phyloP scores from a whole-genome alignment of 768 basidiomycete species.

The Tulasnella calospora region DNA sequence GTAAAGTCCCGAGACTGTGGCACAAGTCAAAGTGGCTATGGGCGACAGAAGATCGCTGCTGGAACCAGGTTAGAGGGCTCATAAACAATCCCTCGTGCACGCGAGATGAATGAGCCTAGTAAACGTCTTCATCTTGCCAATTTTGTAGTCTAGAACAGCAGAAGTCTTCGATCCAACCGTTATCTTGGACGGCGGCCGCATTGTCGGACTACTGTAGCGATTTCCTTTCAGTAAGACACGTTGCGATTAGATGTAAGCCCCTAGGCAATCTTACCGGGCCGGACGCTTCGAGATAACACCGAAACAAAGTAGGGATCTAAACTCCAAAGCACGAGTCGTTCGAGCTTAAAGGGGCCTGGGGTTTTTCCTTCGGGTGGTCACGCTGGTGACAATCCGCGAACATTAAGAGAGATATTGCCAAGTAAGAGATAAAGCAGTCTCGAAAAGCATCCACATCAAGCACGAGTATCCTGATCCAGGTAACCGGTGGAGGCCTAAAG shows the following conservation, averaged over 20 bases:
- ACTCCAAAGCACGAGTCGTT: background rate
- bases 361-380: background rate
- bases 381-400: background rate
- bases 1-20: conserved; percentile 5
- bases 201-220: background rate
- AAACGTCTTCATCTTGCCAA: background rate
- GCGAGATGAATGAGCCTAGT: background rate
- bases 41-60: background rate
- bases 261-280: background rate
- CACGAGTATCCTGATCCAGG: background rate
- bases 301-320: background rate
- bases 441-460: background rate
- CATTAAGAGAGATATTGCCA: background rate
- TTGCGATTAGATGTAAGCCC: background rate
- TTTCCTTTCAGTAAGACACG: background rate
- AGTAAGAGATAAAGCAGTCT: background rate
- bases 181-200: conserved; percentile 1
- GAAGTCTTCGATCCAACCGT: background rate
- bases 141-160: background rate
- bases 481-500: background rate
- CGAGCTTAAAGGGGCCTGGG: background rate
- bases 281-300: background rate
- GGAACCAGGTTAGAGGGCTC: background rate
- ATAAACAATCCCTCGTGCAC: background rate
- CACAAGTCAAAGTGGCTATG: conserved; percentile 1